Conservation (phyloP, 163 green algal genomes). For the Volvox carteri region DNA sequence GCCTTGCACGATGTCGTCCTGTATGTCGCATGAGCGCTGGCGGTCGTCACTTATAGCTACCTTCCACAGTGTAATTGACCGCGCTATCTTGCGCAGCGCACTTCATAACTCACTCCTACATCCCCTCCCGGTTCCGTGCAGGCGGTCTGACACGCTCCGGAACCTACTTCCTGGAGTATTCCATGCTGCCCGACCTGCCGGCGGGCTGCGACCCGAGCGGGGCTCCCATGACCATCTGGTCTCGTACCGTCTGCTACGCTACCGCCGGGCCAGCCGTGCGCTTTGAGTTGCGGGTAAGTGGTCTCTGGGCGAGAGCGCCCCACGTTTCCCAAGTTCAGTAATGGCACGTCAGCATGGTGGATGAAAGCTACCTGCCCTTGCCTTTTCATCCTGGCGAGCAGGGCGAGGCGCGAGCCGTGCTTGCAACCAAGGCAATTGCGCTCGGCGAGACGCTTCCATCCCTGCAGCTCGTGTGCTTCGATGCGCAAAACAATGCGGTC, state of each 20-base stretch:
- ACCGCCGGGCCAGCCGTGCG: conserved; percentile 54
- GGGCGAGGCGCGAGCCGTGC: conserved; percentile 73
- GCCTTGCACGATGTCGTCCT: too few relatives aligned
- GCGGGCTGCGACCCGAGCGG: background rate
- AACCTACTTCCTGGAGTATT: conserved; percentile 78
- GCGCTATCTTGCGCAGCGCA: too few relatives aligned
- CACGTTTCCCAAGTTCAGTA: too few relatives aligned
- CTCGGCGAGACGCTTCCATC: conserved; percentile 77
- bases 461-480: conserved; percentile 70
- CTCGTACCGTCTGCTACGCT: conserved; percentile 60
- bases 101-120: too few relatives aligned
- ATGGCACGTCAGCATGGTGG: too few relatives aligned
- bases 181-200: conserved; percentile 61
- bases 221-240: conserved; percentile 28
- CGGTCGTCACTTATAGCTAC: too few relatives aligned
- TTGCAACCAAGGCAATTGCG: conserved; percentile 64
- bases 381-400: conserved; percentile 16
- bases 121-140: too few relatives aligned
- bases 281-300: conserved; percentile 57
- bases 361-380: too few relatives aligned
- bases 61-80: too few relatives aligned
- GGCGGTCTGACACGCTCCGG: conserved; percentile 63
- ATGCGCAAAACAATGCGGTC: conserved; percentile 72
- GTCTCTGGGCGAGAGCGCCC: too few relatives aligned
- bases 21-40: too few relatives aligned